phyloP scores from a whole-genome alignment of 495 filamentous ascomycete species.

The Podospora tetraspora region DNA sequence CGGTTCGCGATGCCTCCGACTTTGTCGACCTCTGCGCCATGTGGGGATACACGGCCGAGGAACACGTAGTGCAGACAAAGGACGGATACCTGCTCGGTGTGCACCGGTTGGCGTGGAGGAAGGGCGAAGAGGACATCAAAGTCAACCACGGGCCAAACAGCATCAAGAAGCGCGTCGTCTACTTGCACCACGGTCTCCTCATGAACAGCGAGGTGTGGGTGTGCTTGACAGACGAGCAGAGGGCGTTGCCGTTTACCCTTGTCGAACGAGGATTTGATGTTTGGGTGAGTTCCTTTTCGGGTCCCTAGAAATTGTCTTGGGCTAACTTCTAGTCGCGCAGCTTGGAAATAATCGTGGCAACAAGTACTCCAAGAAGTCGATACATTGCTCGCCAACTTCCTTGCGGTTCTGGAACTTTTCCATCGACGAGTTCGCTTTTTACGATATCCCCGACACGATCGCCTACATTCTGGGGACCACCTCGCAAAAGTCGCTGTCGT shows the following conservation, averaged over 20 bases:
- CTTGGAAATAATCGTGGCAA: conserved; percentile 96
- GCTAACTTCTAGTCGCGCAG: conserved; percentile 31
- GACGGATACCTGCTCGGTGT: conserved; percentile 93
- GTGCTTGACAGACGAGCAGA: conserved; percentile 77
- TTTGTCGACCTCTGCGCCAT: conserved; percentile 88
- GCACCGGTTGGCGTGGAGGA: conserved; percentile 77
- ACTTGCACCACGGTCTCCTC: conserved; percentile 90
- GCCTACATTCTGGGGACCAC: conserved; percentile 85
- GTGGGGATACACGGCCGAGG: conserved; percentile 87
- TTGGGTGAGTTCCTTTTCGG: conserved; percentile 56
- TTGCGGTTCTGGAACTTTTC: conserved; percentile 92
- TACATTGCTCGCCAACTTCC: conserved; percentile 64
- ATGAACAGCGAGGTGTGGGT: conserved; percentile 99
- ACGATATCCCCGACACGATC: conserved; percentile 95
- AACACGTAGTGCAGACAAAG: conserved; percentile 88
- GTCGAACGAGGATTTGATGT: conserved; percentile 94
- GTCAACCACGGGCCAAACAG: conserved; percentile 70
- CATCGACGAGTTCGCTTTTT: conserved; percentile 95
- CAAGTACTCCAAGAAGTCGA: conserved; percentile 95
- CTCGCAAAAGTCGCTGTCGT: conserved; percentile 76
- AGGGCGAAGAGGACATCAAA: conserved; percentile 66
- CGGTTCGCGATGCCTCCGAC: conserved; percentile 67
- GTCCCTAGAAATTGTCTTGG: not conserved
- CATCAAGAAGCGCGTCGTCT: conserved; percentile 78
- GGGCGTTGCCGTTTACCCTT: conserved; percentile 80